phyloP scores from a whole-genome alignment of 805 yeast genomes.

The Ogataea naganishii region DNA sequence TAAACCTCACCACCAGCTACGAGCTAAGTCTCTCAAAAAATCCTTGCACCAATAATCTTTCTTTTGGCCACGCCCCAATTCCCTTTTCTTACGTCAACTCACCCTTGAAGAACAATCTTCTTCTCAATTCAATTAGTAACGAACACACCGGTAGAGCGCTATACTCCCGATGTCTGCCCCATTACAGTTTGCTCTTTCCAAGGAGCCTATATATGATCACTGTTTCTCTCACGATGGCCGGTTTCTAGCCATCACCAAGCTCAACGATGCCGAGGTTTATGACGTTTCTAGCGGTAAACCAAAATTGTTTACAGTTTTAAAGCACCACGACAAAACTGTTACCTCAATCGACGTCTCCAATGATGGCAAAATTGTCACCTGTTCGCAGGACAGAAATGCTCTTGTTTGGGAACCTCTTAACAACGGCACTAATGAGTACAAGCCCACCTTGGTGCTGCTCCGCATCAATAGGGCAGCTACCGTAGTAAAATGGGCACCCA shows the following conservation, averaged over 20 bases:
- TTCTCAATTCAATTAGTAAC: too few species aligned
- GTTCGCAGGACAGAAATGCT: conserved; percentile 97
- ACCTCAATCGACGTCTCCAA: conserved; percentile 89
- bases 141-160: conserved; percentile 24
- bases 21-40: too few species aligned
- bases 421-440: conserved; percentile 48
- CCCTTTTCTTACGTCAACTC: too few species aligned
- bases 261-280: conserved; percentile 67
- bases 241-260: conserved; percentile 74
- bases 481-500: conserved; percentile 89
- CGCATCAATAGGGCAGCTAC: conserved; percentile 96
- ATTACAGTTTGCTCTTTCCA: conserved; percentile 57
- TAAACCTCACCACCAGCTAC: too few species aligned
- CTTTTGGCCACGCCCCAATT: too few species aligned
- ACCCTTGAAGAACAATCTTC: too few species aligned
- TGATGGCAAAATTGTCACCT: conserved; percentile 87
- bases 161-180: conserved; percentile 31
- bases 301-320: conserved; percentile 52
- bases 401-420: conserved; percentile 84
- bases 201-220: conserved; percentile 85
- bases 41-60: too few species aligned
- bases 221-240: conserved; percentile 64
- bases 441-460: conserved; percentile 85
- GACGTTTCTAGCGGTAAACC: conserved; percentile 50
- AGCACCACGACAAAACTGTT: conserved; percentile 87